phyloP scores from a whole-genome alignment of 2,329 filamentous ascomycete genomes.

The Chaetothyriales sp. region DNA sequence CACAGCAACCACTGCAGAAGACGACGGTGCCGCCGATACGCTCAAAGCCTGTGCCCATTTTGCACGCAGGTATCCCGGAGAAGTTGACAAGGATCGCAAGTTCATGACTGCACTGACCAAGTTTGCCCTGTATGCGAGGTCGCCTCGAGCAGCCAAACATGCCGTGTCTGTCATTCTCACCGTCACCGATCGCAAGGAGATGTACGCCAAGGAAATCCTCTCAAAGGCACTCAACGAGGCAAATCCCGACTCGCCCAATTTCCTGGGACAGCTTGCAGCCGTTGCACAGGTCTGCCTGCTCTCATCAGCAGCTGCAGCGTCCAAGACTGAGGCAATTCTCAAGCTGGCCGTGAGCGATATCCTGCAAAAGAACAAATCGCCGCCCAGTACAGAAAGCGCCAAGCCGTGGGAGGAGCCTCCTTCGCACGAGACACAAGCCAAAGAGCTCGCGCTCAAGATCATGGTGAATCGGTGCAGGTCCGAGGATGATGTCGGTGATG shows the following conservation, averaged over 20 bases:
- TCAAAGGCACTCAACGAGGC: slow-evolving; percentile 62
- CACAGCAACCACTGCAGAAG: slow-evolving; percentile 51
- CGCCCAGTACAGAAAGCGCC: slow-evolving; percentile 22
- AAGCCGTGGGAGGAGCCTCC: slow-evolving; percentile 52
- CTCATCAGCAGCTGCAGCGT: slow-evolving; percentile 57
- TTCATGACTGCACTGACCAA: slow-evolving; percentile 68
- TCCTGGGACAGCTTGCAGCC: slow-evolving; percentile 45
- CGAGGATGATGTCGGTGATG: slow-evolving; percentile 38
- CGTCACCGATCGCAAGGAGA: slow-evolving; percentile 61
- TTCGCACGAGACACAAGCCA: slow-evolving; percentile 71
- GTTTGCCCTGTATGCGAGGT: slow-evolving; percentile 71
- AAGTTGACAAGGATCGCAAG: slow-evolving; percentile 67
- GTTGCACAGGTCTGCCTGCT: slow-evolving; percentile 59
- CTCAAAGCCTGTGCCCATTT: slow-evolving; percentile 90
- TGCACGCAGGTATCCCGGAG: slow-evolving; percentile 68
- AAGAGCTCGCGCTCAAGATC: slow-evolving; percentile 69
- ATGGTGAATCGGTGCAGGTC: slow-evolving; percentile 74
- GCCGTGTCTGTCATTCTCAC: slow-evolving; percentile 81
- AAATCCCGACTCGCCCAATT: slow-evolving; percentile 57
- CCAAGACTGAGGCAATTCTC: slow-evolving; percentile 62
- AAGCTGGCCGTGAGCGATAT: slow-evolving; percentile 64
- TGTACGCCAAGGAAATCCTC: slow-evolving; percentile 73
- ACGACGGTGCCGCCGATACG: slow-evolving; percentile 67
- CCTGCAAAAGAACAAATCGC: slow-evolving; percentile 49
- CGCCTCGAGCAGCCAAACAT: slow-evolving; percentile 77